These are phyloP conservation scores for Hydnomerulius pinastri DNA, from an alignment of 768 basidiomycete genomes.

Conservation along the genomic window DNA sequence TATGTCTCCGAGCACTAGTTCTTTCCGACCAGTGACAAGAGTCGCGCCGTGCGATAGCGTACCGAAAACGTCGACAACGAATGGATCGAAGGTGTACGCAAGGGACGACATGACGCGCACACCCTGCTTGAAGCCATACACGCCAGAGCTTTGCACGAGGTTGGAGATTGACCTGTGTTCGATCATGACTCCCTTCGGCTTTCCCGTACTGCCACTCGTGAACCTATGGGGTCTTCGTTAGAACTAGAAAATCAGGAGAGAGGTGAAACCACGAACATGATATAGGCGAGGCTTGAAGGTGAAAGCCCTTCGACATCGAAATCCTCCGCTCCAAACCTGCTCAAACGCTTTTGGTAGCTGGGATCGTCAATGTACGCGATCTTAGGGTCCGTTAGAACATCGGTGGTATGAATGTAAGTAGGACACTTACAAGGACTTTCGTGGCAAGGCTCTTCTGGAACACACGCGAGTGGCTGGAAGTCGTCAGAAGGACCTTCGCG, in stretches of 20 bases:
- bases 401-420: neutral
- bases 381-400: neutral
- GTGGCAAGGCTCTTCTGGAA: slow-evolving; percentile 5
- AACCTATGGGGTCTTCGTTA: neutral
- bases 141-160: no score
- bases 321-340: slow-evolving; percentile 3
- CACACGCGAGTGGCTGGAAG: slow-evolving; percentile 10
- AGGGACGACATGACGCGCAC: slow-evolving; percentile 15
- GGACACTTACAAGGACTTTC: slow-evolving; percentile 4
- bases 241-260: neutral
- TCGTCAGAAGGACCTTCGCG: slow-evolving; percentile 16
- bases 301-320: slow-evolving; percentile 7
- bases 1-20: slow-evolving; percentile 19
- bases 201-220: no score
- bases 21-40: no score
- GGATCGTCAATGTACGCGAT: slow-evolving; percentile 19
- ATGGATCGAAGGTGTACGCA: slow-evolving; percentile 21
- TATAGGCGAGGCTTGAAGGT: no score
- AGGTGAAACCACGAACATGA: slow-evolving; percentile 13
- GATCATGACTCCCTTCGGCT: no score
- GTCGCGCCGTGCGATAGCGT: no score
- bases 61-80: no score
- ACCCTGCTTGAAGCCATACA: slow-evolving; percentile 15
- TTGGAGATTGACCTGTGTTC: no score
- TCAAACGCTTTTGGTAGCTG: slow-evolving; percentile 10